Base-by-base conservation (phyloP, 805 yeast species). In the Cyberlindnera euphorbiiphila region DNA sequence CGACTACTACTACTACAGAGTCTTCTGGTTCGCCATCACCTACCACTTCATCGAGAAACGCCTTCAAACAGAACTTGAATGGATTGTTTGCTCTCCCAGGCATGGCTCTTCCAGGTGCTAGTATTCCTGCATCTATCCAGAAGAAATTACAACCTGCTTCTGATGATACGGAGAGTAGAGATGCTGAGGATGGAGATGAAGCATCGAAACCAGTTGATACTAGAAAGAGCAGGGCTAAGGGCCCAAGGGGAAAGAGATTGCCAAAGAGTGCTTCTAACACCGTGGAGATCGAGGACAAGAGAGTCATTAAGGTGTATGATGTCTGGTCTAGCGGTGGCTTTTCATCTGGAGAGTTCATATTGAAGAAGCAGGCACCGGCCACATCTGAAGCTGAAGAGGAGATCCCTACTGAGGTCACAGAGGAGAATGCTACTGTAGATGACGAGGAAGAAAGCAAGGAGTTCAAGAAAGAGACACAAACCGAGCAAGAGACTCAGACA, bases 221-320 rank as follows among this genome's bases (percentile, higher is more conserved):
- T 4, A 57, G 74, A 53, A 64, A 62, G 34, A 64, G 75, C 21
- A 71, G 91, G 51, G 81, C 79, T 1, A 78, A 65, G 47, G 93
- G 91, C 0, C 94, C 94, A 30, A 68, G 76, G 44, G 89, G 89
- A 0, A 73, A 85, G 43, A 77, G 75, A 50, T 60, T 82, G 36
- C 93, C 93, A 0, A 70, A 66, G 39, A 59, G 66, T n/a, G 73
- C 78, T 10, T 65, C 68, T 15, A 57, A 42, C 9, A 45, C 36
- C 9, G 55, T 49, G 13, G 50, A 44, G 23, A 34, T 45, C 14
- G 49, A 45, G 3, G 59, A 54, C 34, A 50, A 47, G 34, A 50
- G 59, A 43, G 29, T 9, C n/a, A 38, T 54, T 16, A 33, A 29
- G 9, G 41, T 50, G 22, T 33, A 46, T 32, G 49, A 46, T 29